Base-by-base conservation (phyloP, 495 filamentous ascomycete species). In the Paragyromitra xinjiangensis region DNA sequence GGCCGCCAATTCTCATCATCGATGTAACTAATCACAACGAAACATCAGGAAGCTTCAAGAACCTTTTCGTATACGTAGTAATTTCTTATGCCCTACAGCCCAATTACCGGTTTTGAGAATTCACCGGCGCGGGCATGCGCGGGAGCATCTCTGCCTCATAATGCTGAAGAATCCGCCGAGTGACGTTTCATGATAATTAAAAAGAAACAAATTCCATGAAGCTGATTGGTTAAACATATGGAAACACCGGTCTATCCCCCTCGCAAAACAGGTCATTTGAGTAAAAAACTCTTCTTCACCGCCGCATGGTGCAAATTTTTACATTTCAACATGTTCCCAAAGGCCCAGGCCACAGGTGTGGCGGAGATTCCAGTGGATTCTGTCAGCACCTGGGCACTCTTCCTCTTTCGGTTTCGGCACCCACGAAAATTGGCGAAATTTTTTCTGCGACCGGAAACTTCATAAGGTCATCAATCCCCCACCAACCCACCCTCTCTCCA, bases 401-500 rank as follows among this genome's bases (percentile, higher is more conserved):
- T 65, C 73, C 73, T 26, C 70, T 76, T 76, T 65, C 26, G 68
- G 73, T 65, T 73, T 76, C 73, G 68, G 50, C 73, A 64, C 73
- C 48, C 73, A 76, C 67, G 45, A 71, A 75, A 75, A 73, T 44
- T 39, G 55, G 65, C 58, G 73, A 76, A 77, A 59, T 79, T 79
- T 79, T 73, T 78, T 72, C 53, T 45, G 61, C 61, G 44, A 65
- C 67, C 24, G 50, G 64, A 65, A 53, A 63, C 61, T 56, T 66
- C 44, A 71, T 79, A 71, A 65, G 63, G 66, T 71, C 77, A 79
- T 79, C 58, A 84, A 85, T 85, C 83, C 85, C 59, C 62, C 74
- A 77, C 51, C 86, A 81, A 75, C 82, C 82, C 83, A 82, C 81
- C 82, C 44, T 75, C 69, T 80, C 75, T 74, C 75, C 77, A 81